These are phyloP conservation scores for Lepiota brunneoincarnata DNA, from an alignment of 768 basidiomycete genomes.

Conservation along the genomic window DNA sequence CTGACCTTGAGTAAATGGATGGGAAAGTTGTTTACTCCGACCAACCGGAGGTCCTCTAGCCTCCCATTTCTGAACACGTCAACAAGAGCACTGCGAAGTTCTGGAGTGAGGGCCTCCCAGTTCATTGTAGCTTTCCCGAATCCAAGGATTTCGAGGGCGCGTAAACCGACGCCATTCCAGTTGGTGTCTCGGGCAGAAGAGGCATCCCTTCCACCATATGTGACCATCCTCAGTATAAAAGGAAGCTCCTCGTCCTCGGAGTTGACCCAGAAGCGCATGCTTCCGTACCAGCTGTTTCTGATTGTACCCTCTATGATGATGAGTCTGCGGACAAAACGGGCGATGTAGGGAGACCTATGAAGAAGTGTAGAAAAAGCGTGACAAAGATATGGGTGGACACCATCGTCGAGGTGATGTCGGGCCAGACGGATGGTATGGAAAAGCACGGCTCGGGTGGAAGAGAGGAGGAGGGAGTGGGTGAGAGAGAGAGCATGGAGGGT, in stretches of 20 bases:
- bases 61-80: neutral
- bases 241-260: conserved; percentile 9
- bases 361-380: neutral
- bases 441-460: neutral
- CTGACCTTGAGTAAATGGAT: neutral
- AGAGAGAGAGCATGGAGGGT: conserved; percentile 10
- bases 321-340: conserved; percentile 3
- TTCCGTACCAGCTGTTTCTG: conserved; percentile 10
- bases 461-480: conserved; percentile 7
- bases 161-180: neutral
- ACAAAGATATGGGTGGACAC: conserved; percentile 9
- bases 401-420: conserved; percentile 4
- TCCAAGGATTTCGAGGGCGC: conserved; percentile 5
- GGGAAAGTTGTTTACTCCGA: conserved; percentile 8
- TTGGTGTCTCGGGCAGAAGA: neutral
- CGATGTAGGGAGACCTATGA: conserved; percentile 3
- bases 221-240: conserved; percentile 7
- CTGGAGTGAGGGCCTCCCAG: neutral
- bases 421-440: conserved; percentile 8
- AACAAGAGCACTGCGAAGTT: conserved; percentile 1
- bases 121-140: conserved; percentile 8
- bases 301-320: conserved; percentile 8
- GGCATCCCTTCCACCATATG: neutral
- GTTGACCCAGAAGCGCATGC: conserved; percentile 4
- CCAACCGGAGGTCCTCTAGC: conserved; percentile 7